A percentile compares a stretch with the other conserved stretches of the same genome.
These are phyloP conservation scores for Lactarius sp. DNA, from an alignment of 768 basidiomycete genomes.

Conservation along the genomic window DNA sequence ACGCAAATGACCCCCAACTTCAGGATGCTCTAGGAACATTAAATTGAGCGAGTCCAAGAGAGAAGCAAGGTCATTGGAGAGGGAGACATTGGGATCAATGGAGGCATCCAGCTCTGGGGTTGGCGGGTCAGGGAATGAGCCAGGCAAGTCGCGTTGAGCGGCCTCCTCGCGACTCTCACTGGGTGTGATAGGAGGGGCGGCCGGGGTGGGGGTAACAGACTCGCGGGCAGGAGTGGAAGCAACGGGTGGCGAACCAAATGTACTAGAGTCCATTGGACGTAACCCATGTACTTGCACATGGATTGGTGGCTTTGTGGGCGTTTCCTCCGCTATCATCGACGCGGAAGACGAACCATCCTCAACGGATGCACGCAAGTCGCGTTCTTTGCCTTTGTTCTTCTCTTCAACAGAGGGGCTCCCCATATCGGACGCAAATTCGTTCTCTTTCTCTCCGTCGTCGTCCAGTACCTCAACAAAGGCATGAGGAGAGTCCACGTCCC, in stretches of 20 bases:
- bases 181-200: neutral
- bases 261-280: constrained; percentile 21
- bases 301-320: constrained; percentile 52
- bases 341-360: constrained; percentile 38
- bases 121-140: constrained; percentile 42
- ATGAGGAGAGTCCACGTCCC: constrained; percentile 44
- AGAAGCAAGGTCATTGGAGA: constrained; percentile 60
- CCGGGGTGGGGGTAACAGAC: constrained; percentile 18
- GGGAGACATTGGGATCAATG: constrained; percentile 36
- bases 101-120: constrained; percentile 43
- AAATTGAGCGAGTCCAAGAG: constrained; percentile 52
- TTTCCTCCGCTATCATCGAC: constrained; percentile 39
- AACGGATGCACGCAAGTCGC: constrained; percentile 28
- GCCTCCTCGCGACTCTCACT: neutral
- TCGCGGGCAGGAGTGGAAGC: constrained; percentile 20
- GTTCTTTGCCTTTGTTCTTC: constrained; percentile 41
- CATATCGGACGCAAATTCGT: neutral
- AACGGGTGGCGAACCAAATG: constrained; percentile 21
- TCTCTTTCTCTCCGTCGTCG: constrained; percentile 33
- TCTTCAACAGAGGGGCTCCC: constrained; percentile 36
- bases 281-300: constrained; percentile 44
- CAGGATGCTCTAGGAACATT: constrained; percentile 62
- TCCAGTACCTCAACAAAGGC: constrained; percentile 60
- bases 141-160: constrained; percentile 8
- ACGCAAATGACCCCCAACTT: constrained; percentile 62